Conservation (phyloP, 257 asterid genomes). For the Solanum clarkiae region DNA sequence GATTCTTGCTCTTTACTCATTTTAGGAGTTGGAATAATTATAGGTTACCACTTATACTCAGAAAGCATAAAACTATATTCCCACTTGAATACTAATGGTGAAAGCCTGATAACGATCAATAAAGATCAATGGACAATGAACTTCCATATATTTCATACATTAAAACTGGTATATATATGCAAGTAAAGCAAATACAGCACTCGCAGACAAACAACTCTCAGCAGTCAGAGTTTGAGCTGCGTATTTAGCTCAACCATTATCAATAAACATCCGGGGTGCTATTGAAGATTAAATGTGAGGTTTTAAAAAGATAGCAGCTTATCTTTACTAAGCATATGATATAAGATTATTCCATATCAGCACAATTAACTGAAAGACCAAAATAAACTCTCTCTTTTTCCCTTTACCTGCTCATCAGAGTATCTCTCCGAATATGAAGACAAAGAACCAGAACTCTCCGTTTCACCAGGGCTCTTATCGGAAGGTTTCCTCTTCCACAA, state of each 20-base stretch:
- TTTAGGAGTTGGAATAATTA: neutral
- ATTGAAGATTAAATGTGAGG: neutral
- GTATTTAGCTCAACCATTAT: neutral
- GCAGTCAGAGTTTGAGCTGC: neutral
- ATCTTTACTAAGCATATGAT: neutral
- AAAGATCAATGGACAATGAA: neutral
- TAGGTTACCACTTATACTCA: neutral
- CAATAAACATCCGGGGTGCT: neutral
- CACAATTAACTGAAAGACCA: neutral
- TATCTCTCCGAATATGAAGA: constrained; percentile 52
- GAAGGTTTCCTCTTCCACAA: constrained; percentile 58
- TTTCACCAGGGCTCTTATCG: constrained; percentile 62
- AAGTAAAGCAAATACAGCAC: neutral
- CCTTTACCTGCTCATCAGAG: constrained; percentile 57
- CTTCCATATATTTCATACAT: neutral
- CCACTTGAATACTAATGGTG: neutral
- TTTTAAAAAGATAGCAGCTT: neutral
- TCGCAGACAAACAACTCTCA: neutral
- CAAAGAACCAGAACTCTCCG: constrained; percentile 55
- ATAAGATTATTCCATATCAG: neutral
- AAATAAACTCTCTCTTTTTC: neutral
- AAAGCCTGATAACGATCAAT: neutral
- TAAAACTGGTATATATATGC: neutral
- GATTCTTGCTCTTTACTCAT: neutral
- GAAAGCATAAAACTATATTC: neutral